Evolutionary conservation across 305 asterid species (phyloP).

Genomic region (Fraxinus velutina): DNA sequence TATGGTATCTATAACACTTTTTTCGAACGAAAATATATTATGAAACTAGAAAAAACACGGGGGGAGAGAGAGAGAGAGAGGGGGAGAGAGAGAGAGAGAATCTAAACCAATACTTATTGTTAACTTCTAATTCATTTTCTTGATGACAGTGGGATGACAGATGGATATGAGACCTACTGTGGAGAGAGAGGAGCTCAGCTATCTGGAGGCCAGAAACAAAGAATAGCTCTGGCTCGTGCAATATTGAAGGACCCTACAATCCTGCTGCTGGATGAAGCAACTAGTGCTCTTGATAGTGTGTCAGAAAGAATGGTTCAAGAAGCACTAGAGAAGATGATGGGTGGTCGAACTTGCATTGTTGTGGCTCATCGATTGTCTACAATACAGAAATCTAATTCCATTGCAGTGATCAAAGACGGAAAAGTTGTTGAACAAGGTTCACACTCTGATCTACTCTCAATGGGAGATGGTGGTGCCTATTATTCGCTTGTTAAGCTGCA

Average conservation of each 20-base stretch:
- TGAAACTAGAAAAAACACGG: background rate
- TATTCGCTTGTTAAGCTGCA: conserved; percentile 54
- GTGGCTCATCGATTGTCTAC: conserved; percentile 80
- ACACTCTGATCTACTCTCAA: conserved; percentile 56
- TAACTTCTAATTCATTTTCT: background rate
- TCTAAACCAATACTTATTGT: background rate
- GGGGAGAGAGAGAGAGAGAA: background rate
- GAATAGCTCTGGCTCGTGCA: conserved; percentile 76
- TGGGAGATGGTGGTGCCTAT: conserved; percentile 55
- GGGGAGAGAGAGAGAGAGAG: background rate
- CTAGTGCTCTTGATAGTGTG: conserved; percentile 70
- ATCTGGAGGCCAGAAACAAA: conserved; percentile 75
- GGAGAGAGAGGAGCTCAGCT: conserved; percentile 77
- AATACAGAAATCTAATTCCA: conserved; percentile 61
- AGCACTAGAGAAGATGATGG: conserved; percentile 75
- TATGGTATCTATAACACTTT: conserved; percentile 19
- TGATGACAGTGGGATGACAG: conserved; percentile 65
- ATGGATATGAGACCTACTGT: conserved; percentile 65
- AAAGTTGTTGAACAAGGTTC: conserved; percentile 68
- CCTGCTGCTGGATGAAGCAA: conserved; percentile 68
- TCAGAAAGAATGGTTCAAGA: conserved; percentile 77
- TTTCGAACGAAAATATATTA: background rate
- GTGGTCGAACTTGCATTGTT: conserved; percentile 57
- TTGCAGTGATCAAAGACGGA: conserved; percentile 71
- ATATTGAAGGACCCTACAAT: conserved; percentile 64